Conservation (phyloP, 257 asterid genomes). For the Petunia axillaris region DNA sequence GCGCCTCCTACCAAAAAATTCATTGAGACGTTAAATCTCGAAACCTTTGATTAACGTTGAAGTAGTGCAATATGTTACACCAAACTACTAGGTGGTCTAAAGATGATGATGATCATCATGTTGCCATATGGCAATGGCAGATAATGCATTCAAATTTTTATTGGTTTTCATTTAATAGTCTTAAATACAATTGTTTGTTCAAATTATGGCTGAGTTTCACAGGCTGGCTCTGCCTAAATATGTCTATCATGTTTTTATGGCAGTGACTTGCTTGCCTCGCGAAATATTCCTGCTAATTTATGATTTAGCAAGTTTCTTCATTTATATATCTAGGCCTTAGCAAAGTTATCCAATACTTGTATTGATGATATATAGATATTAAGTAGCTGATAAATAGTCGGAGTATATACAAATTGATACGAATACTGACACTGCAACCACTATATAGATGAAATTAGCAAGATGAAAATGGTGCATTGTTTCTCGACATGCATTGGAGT, state of each 20-base stretch:
- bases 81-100: too few relatives aligned
- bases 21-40: too few relatives aligned
- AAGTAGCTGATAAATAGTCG: not conserved
- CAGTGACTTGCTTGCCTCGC: not conserved
- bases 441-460: not conserved
- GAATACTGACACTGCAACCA: too few relatives aligned
- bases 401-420: too few relatives aligned
- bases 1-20: too few relatives aligned
- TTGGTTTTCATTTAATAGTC: constrained; percentile 21
- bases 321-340: too few relatives aligned
- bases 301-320: too few relatives aligned
- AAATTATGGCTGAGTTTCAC: constrained; percentile 1
- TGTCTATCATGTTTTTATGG: constrained; percentile 12
- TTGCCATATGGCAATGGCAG: constrained; percentile 27
- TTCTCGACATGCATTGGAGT: not conserved
- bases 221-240: constrained; percentile 20
- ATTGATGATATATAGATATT: not conserved
- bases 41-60: too few relatives aligned
- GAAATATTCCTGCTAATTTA: not conserved
- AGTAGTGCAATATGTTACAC: too few relatives aligned
- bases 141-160: constrained; percentile 21
- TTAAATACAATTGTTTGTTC: constrained; percentile 5
- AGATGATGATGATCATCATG: not conserved
- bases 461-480: not conserved
- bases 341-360: not conserved